A percentile compares a stretch with the other conserved stretches of the same genome.
Evolutionary conservation across 306 rosid species (phyloP).

Genomic region (Lathyrus tuberosus): DNA sequence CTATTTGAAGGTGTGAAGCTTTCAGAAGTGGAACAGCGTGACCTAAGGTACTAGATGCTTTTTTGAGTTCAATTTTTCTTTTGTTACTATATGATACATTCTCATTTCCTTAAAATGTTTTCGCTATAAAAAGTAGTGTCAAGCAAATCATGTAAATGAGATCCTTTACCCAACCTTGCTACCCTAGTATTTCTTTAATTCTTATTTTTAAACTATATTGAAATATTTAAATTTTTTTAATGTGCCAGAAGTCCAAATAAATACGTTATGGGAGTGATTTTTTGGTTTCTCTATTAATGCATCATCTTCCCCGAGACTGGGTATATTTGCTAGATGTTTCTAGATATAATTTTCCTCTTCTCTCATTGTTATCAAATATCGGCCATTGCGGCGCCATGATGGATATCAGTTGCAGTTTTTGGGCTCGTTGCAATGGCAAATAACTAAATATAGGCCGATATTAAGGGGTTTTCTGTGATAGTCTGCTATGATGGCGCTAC

Average conservation of each 20-base stretch:
- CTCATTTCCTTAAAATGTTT: slow-evolving; percentile 7
- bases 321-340: slow-evolving; percentile 5
- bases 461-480: too few relatives aligned
- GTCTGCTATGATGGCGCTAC: too few relatives aligned
- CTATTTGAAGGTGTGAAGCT: slow-evolving; percentile 76
- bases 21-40: slow-evolving; percentile 67
- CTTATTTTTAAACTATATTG: slow-evolving; percentile 13
- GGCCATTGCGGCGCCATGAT: too few relatives aligned
- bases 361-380: neutral
- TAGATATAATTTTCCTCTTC: neutral
- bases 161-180: slow-evolving; percentile 1
- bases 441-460: too few relatives aligned
- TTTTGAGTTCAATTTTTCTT: slow-evolving; percentile 10
- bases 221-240: slow-evolving; percentile 13
- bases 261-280: neutral
- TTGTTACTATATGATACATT: neutral
- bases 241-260: neutral
- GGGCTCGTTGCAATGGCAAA: too few relatives aligned
- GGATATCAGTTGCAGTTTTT: too few relatives aligned
- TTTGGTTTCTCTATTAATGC: neutral
- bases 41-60: slow-evolving; percentile 52
- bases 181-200: slow-evolving; percentile 1
- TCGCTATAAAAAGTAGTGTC: neutral
- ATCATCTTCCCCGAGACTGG: neutral
- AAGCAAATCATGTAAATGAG: slow-evolving; percentile 17